Base-by-base conservation (phyloP, 345 rosid species). In the Bruguiera gymnorhiza region DNA sequence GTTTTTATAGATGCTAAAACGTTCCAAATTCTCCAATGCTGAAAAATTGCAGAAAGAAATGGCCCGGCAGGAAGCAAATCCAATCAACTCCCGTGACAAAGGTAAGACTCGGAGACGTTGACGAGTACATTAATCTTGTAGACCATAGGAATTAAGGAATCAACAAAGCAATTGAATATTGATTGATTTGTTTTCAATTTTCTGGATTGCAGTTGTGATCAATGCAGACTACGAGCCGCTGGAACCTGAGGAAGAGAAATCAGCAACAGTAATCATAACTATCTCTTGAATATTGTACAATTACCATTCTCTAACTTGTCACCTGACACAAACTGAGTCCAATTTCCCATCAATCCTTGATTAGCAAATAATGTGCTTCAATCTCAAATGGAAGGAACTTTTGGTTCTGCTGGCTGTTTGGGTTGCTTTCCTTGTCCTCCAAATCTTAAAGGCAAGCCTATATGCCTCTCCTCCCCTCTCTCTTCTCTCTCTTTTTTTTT, bases 191-290 rank as follows among this genome's bases (percentile, higher is more conserved):
- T 2, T 21, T 32, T 60, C 29, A n/a, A 55, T 26, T 39, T 63
- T 34, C 19, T 71, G 60, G 59, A 11, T 36, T 73, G 75, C 83
- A 94, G 97, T 88, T 62, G 78, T 88, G 50, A 89, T 94, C 65
- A 90, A 89, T 76, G 55, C 96, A 52, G 84, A 70, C 29, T 89
- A 87, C 82, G 95, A 87, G 32, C 96, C 96, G 3, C 72, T 94
- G 74, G 61, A 81, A 59, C 92, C 96, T 0, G 79, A 29, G 60
- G 91, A 91, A 86, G 86, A 91, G 73, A 91, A 86, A 73, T 80
- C 97, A 18, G 71, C 73, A 73, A 36, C 76, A 80, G 98, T 91
- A 65, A 73, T 82, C 64, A 51, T n/a, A 52, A 67, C 51, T 4
- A 24, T 32, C 23, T 31, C 29, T 36, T 15, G 24, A 32, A 19